Evolutionary conservation across 2,329 filamentous ascomycete genomes (phyloP), one percentile per base, ranked within the genome.

Genomic region (Hypomyces rosellus): DNA sequence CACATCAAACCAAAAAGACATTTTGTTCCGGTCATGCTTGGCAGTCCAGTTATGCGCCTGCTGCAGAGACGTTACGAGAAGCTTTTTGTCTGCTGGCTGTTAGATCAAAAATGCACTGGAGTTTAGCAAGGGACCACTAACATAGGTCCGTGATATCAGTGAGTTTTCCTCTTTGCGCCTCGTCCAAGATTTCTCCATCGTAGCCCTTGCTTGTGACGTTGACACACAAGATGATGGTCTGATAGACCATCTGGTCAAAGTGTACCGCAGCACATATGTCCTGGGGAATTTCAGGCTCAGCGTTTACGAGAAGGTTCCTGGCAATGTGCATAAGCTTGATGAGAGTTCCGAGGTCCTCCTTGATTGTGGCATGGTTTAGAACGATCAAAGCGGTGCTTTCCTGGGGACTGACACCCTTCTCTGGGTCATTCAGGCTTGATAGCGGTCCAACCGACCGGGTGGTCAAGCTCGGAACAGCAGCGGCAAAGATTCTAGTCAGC

Each of bases 21-120:
- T 85, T 62, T 86, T 86, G 64, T 85, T 85, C 34, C 82, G 71
- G 59, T 85, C 82, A 58, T 85, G 82, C 54, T 84, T 84, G 50
- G 82, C 81, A 1, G 81, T 83, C 81, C 82, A 85, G 62, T 86
- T 86, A 57, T 85, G 82, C 2, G 81, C 78, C 62, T 85, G 81
- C 59, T 86, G 82, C 12, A 86, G 66, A 2, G 79, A 80, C 0
- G 82, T 85, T 2, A 86, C 81, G 2, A 86, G 70, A 1, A 86
- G 68, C 59, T 84, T 85, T 57, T 86, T 85, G 63, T 82, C 81
- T 84, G 48, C 5, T n/a, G 13, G 9, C 37, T 3, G 38, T 16
- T 13, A 36, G n/a, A n/a, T 36, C 8, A 5, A 25, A 25, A 11
- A 15, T 13, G 20, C 16, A 18, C 30, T 14, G 16, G 14, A 9